Evolutionary conservation across 164 flowering plant species (phyloP), one percentile per base, ranked within the genome.

Genomic region (Annona cherimola): DNA sequence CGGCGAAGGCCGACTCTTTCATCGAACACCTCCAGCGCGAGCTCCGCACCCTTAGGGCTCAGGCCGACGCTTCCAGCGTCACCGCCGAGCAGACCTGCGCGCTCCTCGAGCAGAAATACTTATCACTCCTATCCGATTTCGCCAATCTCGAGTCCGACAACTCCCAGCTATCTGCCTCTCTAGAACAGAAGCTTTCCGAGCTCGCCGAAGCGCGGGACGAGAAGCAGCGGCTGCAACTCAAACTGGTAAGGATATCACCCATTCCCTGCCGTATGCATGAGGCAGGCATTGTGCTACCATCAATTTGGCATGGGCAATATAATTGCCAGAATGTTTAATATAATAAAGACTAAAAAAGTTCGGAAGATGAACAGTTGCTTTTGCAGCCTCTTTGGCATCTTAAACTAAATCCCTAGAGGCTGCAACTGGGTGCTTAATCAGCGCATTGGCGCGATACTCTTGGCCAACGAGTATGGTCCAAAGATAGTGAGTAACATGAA

Each of bases 21-120:
- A 91, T 95, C 64, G 72, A 78, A 35, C 83, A 78, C 7, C 79
- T 93, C 5, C 69, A 76, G 44, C 74, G 59, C 41, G 86, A 91
- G 72, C 81, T 95, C 70, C 90, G 93, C 43, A 86, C 92, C 45
- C 79, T 85, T 7, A 85, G 74, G 68, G 98, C 99, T 0, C 84
- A 86, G 75, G 81, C 89, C 26, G 98, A 93, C n/a, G 97, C 99
- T 4, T 75, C 92, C n/a, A 63, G 93, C 43, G 88, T 91, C 72
- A 93, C 92, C 44, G 88, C 93, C 50, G 98, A 95, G 80, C 97
- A 95, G 67, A 90, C 92, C 4, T 91, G 94, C 74, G 82, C 98
- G 0, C 76, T 91, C 3, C 84, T 90, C 70, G 99, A 95, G 74
- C 96, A 93, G 81, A 91, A 91, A 77, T 91, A 79, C 73, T 72